Percentiles rank a stretch among this genome's conserved stretches.
These are phyloP conservation scores for Helianthus annuus DNA, from an alignment of 129 eudicot species.

Conservation along the genomic window HanXRQr2.0-SUNRISE NC_035448.2:139337693-139338192, in stretches of 20 bases:
- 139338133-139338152: background rate
- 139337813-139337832: constrained; percentile 32
- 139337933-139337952: constrained; percentile 25
- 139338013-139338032: background rate
- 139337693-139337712: constrained; percentile 46
- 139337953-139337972: constrained; percentile 24
- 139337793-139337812: constrained; percentile 21
- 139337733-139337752: constrained; percentile 15
- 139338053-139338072: constrained; percentile 10
- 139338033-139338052: constrained; percentile 11
- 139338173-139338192: background rate
- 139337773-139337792: constrained; percentile 17
- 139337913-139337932: constrained; percentile 32
- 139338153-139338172: background rate
- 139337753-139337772: constrained; percentile 22
- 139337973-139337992: constrained; percentile 20
- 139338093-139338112: background rate
- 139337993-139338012: constrained; percentile 20
- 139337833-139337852: constrained; percentile 21
- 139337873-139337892: constrained; percentile 23
- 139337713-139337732: constrained; percentile 29
- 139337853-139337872: constrained; percentile 29
- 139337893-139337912: constrained; percentile 1
- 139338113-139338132: background rate
- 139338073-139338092: constrained; percentile 26